phyloP scores from a whole-genome alignment of 2,329 filamentous ascomycete species.

The Dissoconium aciculare region DNA sequence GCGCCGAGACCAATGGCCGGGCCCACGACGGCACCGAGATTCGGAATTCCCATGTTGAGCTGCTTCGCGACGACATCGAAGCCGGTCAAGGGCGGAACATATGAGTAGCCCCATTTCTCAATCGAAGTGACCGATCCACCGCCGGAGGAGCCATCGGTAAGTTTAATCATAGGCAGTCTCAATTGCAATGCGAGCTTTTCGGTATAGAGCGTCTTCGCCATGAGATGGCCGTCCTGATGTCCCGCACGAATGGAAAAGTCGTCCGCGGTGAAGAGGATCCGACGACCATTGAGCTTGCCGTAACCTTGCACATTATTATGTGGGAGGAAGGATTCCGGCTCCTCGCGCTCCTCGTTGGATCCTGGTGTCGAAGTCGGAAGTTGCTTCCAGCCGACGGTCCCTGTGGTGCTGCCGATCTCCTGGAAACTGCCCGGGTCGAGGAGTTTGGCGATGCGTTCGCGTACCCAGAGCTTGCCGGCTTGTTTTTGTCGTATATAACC shows the following conservation, averaged over 20 bases:
- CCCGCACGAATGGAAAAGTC: constrained; percentile 49
- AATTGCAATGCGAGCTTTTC: constrained; percentile 46
- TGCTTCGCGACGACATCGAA: constrained; percentile 41
- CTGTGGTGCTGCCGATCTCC: constrained; percentile 46
- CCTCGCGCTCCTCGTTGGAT: constrained; percentile 27
- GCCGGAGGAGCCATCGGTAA: constrained; percentile 49
- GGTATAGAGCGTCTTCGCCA: constrained; percentile 42
- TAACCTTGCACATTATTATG: constrained; percentile 47
- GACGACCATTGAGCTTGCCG: constrained; percentile 36
- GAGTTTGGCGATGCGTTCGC: constrained; percentile 44
- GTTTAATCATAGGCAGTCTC: constrained; percentile 45
- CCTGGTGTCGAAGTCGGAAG: constrained; percentile 15
- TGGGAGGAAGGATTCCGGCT: constrained; percentile 39
- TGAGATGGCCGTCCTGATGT: constrained; percentile 47
- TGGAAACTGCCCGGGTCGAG: constrained; percentile 41
- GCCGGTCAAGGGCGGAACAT: constrained; percentile 43
- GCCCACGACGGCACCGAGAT: constrained; percentile 47
- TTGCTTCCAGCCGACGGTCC: constrained; percentile 44
- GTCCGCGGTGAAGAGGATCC: constrained; percentile 47
- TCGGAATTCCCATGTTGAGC: constrained; percentile 48
- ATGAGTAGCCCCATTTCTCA: constrained; percentile 40
- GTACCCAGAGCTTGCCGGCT: constrained; percentile 50
- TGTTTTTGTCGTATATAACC: constrained; percentile 50
- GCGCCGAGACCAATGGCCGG: constrained; percentile 50
- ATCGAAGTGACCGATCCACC: constrained; percentile 49